A percentile compares a stretch with the other conserved stretches of the same genome.
These are phyloP conservation scores for Auxenochlorella protothecoides DNA, from an alignment of 139 green algal species.

Conservation along the genomic window DNA sequence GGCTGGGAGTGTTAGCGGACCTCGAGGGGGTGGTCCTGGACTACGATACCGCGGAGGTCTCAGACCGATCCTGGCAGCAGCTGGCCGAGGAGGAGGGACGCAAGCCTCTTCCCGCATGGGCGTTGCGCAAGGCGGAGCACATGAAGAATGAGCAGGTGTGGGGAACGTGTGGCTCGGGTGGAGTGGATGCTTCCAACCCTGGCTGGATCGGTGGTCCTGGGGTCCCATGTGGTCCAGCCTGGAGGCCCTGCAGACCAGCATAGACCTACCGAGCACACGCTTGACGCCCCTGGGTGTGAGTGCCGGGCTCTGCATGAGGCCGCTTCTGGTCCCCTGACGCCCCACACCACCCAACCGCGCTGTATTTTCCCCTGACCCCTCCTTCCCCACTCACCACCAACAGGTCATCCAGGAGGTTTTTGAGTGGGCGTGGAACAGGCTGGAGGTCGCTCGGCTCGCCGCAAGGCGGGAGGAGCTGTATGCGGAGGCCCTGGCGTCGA, in stretches of 20 bases:
- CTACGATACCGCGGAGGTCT: constrained; percentile 36
- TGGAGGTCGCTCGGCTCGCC: constrained; percentile 50
- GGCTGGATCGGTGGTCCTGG: no score
- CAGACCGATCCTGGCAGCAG: constrained; percentile 56
- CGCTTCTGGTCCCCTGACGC: background rate
- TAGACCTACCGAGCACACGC: no score
- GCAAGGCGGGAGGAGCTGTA: constrained; percentile 68
- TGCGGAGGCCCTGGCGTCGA: constrained; percentile 33
- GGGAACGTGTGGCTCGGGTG: background rate
- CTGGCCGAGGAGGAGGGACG: constrained; percentile 75
- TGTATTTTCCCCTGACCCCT: background rate
- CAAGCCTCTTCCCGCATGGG: constrained; percentile 50
- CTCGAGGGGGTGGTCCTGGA: constrained; percentile 62
- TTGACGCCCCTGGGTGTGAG: no score
- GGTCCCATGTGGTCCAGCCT: no score
- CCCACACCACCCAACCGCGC: background rate
- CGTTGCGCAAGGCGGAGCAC: constrained; percentile 54
- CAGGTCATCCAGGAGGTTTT: constrained; percentile 78
- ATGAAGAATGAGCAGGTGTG: constrained; percentile 84
- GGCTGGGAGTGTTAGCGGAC: constrained; percentile 87
- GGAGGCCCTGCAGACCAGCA: no score
- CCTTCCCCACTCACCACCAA: background rate
- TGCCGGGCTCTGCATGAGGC: background rate
- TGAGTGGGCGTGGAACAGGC: constrained; percentile 78
- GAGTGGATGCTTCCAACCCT: no score